Evolutionary conservation across 345 rosid species (phyloP).

Genomic region (Brassica incana): DNA sequence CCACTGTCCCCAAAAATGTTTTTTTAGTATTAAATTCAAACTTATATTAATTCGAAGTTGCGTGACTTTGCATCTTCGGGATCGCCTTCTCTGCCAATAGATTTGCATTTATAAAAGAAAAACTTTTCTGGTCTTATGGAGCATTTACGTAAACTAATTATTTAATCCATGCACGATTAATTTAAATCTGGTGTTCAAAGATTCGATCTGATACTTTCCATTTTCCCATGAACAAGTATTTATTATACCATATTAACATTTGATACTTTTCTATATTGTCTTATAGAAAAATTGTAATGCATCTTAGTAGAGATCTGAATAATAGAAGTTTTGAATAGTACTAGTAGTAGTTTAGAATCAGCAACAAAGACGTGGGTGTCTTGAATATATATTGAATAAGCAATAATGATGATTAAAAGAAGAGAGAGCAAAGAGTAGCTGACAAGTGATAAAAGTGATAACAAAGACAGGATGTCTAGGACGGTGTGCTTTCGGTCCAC

Average conservation of each 20-base stretch:
- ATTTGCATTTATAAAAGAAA: conserved; percentile 3
- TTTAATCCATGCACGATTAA: not conserved
- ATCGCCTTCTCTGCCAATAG: conserved; percentile 28
- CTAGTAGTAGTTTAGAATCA: not conserved
- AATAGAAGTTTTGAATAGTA: not conserved
- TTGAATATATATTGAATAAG: not conserved
- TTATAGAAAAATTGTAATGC: not conserved
- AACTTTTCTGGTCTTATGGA: not conserved
- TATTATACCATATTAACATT: not conserved
- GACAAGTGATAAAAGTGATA: conserved; percentile 24
- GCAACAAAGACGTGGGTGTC: not conserved
- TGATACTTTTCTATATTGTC: not conserved
- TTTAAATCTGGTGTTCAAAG: not conserved
- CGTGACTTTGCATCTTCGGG: conserved; percentile 39
- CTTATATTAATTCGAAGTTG: conserved; percentile 15
- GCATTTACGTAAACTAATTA: not conserved
- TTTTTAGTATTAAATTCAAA: not conserved
- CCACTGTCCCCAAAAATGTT: conserved; percentile 14
- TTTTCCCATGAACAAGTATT: not conserved
- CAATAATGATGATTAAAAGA: not conserved
- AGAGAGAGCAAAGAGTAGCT: not conserved
- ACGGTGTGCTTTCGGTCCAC: conserved; percentile 40
- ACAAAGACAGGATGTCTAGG: conserved; percentile 32
- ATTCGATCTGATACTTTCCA: conserved; percentile 25
- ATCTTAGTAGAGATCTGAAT: not conserved